A percentile compares a stretch with the other conserved stretches of the same genome.
These are phyloP conservation scores for Coniella vitis DNA, from an alignment of 2,329 filamentous ascomycete genomes.

Conservation along the genomic window DNA sequence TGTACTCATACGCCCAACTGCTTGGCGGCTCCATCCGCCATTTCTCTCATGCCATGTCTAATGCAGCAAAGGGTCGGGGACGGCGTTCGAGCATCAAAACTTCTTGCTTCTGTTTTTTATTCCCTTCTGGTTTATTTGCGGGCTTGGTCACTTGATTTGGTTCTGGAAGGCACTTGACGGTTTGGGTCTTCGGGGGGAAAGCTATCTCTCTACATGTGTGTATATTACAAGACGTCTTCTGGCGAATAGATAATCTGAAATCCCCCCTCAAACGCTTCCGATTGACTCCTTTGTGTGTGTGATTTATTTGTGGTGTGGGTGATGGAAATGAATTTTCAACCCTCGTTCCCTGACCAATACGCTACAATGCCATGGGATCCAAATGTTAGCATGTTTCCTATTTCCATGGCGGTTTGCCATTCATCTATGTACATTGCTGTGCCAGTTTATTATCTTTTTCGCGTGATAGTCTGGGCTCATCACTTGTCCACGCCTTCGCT, in stretches of 20 bases:
- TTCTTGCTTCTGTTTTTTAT: slow-evolving; percentile 21
- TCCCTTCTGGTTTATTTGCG: neutral
- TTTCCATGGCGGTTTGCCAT: too few relatives aligned
- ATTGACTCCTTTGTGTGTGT: too few relatives aligned
- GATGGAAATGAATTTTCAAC: too few relatives aligned
- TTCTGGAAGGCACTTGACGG: slow-evolving; percentile 40
- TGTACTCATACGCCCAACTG: slow-evolving; percentile 44
- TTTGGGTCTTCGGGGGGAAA: slow-evolving; percentile 32
- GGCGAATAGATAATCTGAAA: slow-evolving; percentile 46
- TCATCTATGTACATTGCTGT: too few relatives aligned
- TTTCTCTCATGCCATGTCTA: slow-evolving; percentile 31
- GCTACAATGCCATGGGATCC: too few relatives aligned
- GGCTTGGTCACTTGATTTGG: slow-evolving; percentile 32
- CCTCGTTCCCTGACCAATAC: too few relatives aligned
- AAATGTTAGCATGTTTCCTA: too few relatives aligned
- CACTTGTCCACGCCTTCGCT: neutral
- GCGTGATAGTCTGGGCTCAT: too few relatives aligned
- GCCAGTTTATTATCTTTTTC: too few relatives aligned
- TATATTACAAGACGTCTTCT: slow-evolving; percentile 24
- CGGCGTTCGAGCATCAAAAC: slow-evolving; percentile 47
- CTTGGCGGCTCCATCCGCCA: slow-evolving; percentile 28
- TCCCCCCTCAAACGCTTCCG: slow-evolving; percentile 53
- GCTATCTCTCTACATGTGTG: slow-evolving; percentile 38
- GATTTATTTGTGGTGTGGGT: too few relatives aligned
- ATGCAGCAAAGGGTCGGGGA: slow-evolving; percentile 38